A percentile compares a stretch with the other conserved stretches of the same genome.
These are phyloP conservation scores for Quercus ilex DNA, from an alignment of 306 rosid species.

Conservation along the genomic window DNA sequence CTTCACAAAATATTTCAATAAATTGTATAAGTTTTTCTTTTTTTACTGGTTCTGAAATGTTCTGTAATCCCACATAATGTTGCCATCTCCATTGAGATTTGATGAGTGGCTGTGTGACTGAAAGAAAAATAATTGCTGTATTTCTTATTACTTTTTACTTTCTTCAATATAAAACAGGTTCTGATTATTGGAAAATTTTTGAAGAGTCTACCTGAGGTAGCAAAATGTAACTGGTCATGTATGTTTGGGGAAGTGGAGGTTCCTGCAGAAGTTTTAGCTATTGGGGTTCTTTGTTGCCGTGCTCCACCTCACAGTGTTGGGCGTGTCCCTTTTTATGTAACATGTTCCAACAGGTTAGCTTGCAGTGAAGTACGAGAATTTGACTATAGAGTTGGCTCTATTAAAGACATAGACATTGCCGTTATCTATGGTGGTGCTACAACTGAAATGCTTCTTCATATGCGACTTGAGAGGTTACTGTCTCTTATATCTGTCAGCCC, in stretches of 20 bases:
- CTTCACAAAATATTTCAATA: neutral
- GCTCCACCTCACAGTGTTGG: conserved; percentile 72
- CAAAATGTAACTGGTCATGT: conserved; percentile 66
- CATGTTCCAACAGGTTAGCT: conserved; percentile 86
- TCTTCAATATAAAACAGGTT: conserved; percentile 51
- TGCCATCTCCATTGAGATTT: neutral
- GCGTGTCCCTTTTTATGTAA: conserved; percentile 79
- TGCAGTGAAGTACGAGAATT: conserved; percentile 92
- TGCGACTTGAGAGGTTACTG: conserved; percentile 52
- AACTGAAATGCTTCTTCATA: conserved; percentile 44
- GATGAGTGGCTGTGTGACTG: neutral
- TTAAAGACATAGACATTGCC: conserved; percentile 40
- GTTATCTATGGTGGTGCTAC: conserved; percentile 30
- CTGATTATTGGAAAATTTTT: conserved; percentile 67
- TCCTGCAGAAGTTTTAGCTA: conserved; percentile 66
- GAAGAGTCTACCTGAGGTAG: conserved; percentile 40
- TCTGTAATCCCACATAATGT: neutral
- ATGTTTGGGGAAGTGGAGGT: conserved; percentile 97
- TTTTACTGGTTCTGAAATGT: neutral
- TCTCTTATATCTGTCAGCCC: conserved; percentile 39
- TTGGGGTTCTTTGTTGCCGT: conserved; percentile 73
- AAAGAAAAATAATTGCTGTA: neutral
- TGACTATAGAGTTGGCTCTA: conserved; percentile 52
- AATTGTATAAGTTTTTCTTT: neutral
- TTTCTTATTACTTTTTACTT: conserved; percentile 9